Evolutionary conservation across 2,329 filamentous ascomycete genomes (phyloP), one percentile per base, ranked within the genome.

Genomic region (Botrytis tulipae): DNA sequence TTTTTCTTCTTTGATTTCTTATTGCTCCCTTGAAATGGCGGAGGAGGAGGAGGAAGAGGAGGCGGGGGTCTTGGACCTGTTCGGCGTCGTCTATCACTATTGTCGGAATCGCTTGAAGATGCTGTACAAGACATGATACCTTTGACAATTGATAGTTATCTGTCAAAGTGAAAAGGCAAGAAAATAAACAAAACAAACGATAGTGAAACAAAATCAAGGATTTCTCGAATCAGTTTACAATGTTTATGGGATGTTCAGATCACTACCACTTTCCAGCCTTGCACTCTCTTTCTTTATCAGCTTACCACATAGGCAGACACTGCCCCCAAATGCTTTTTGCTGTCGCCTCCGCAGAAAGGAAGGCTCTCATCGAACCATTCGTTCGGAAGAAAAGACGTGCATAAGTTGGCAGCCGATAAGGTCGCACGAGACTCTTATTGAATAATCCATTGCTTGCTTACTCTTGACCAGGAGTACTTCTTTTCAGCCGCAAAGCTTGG

Each of bases 1-100:
- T 87, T 88, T 80, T 86, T 86, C 80, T 88, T 89, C 79, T 88
- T 85, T 42, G 73, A 54, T 51, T 73, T 62, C 57, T 44, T 57
- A 44, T 59, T 44, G 46, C 72, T 40, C 37, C 60, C 69, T 20
- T 66, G 48, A 42, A 42, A 73, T 3, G 73, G 73, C 16, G 73
- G 70, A 25, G 75, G 77, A 8, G 75, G 77, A 8, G 73, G 73
- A 7, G 70, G 70, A 35, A 74, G 77, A 5, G 73, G 73, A 5
- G 70, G 73, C 25, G 48, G 60, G 4, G 62, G 59, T n/a, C 42
- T 32, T 29, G 61, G 70, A 54, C 12, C 44, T 5, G n/a, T 29
- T 69, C 51, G 37, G 16, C 48, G 48, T 18, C 63, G 65, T 71
- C 71, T 70, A 12, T n/a, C 67, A 29, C 61, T 72, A n/a, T 72